phyloP scores from a whole-genome alignment of 306 rosid species.

The Corylus heterophylla region DNA sequence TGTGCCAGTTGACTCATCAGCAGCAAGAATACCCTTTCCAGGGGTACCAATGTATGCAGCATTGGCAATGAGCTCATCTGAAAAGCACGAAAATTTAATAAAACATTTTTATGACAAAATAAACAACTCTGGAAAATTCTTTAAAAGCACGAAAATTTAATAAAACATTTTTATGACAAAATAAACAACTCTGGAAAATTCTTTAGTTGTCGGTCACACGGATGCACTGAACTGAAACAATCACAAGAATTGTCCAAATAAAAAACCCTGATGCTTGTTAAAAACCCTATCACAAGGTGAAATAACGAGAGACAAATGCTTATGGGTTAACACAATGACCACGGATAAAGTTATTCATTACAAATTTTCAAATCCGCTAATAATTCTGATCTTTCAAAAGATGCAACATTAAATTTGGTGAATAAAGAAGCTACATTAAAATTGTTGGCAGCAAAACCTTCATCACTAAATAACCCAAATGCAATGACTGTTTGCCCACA shows the following conservation, averaged over 20 bases:
- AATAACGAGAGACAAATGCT: neutral
- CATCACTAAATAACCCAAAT: neutral
- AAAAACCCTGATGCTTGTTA: too few relatives aligned
- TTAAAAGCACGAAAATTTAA: neutral
- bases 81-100: neutral
- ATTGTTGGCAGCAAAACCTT: neutral
- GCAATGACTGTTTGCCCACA: neutral
- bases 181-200: too few relatives aligned
- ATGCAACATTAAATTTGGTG: neutral
- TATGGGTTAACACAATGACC: neutral
- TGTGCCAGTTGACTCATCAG: slow-evolving; percentile 95
- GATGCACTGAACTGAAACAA: too few relatives aligned
- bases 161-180: too few relatives aligned
- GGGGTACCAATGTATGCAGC: slow-evolving; percentile 91
- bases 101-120: neutral
- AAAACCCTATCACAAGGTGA: neutral
- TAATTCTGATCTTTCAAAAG: too few relatives aligned
- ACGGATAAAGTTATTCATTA: neutral
- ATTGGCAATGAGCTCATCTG: slow-evolving; percentile 88
- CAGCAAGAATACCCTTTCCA: slow-evolving; percentile 98
- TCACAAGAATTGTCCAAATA: too few relatives aligned
- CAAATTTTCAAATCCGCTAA: neutral
- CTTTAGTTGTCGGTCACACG: too few relatives aligned
- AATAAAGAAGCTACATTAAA: neutral
- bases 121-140: too few relatives aligned